Evolutionary conservation across 495 filamentous ascomycete genomes (phyloP).

Genomic region (Eremomyces bilateralis): DNA sequence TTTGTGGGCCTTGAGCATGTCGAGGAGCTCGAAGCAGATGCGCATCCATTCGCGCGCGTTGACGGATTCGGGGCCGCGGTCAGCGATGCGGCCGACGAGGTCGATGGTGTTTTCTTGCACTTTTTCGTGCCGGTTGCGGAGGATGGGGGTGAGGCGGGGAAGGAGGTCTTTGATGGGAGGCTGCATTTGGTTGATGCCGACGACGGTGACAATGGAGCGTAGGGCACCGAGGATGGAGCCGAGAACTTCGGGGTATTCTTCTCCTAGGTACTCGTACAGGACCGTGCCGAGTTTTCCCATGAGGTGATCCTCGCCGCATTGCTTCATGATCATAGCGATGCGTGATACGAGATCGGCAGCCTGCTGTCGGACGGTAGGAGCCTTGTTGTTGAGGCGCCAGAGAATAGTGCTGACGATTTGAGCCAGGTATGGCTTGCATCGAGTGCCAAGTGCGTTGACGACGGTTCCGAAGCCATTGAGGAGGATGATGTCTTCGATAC

Average conservation of each 20-base stretch:
- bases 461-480: conserved; percentile 98
- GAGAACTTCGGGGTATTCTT: conserved; percentile 96
- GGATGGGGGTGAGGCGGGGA: conserved; percentile 83
- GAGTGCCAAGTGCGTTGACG: conserved; percentile 80
- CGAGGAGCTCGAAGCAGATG: conserved; percentile 95
- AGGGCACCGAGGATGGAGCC: conserved; percentile 92
- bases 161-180: conserved; percentile 95
- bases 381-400: conserved; percentile 97
- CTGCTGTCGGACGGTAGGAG: conserved; percentile 86
- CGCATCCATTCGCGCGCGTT: conserved; percentile 99
- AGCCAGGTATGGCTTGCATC: conserved; percentile 89
- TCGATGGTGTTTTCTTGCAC: conserved; percentile 99
- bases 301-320: conserved; percentile 83
- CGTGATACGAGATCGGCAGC: conserved; percentile 91
- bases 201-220: conserved; percentile 89
- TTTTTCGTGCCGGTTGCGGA: conserved; percentile 97
- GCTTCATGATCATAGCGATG: conserved; percentile 96
- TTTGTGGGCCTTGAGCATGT: conserved; percentile 99
- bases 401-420: conserved; percentile 93
- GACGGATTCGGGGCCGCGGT: conserved; percentile 86
- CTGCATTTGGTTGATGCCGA: conserved; percentile 96
- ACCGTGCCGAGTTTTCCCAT: conserved; percentile 93
- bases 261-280: conserved; percentile 96
- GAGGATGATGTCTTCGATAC: conserved; percentile 86
- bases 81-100: conserved; percentile 92